Evolutionary conservation across 2,329 filamentous ascomycete species (phyloP), one percentile per base, ranked within the genome.

Genomic region (Exophiala alcalophila): DNA sequence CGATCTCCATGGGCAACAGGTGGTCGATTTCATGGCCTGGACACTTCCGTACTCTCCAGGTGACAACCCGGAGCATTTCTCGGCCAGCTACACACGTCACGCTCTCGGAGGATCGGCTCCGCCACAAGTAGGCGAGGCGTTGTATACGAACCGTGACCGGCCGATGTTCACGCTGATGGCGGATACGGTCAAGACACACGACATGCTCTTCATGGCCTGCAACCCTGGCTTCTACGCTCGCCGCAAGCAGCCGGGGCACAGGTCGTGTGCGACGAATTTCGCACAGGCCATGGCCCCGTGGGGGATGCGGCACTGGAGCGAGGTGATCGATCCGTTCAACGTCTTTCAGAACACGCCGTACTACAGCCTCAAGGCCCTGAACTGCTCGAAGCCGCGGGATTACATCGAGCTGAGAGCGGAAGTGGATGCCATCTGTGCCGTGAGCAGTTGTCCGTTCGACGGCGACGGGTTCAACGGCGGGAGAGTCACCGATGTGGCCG

Each of bases 201-300:
- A 66, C 42, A 64, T 66, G 61, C 65, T 61, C 1, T 64, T 62
- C 58, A 66, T 67, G 63, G 60, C 60, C 8, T 68, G 65, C 50
- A 65, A 61, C 42, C 65, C 64, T 2, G 56, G 60, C 21, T 55
- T 67, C 38, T 67, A 67, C 43, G 49, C 50, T 19, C 59, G 61
- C 37, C 47, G 52, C 24, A 63, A 62, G 12, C 34, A 61, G 11
- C 35, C 53, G 10, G 55, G 54, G n/a, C 65, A 68, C 50, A 47
- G 64, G 10, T 61, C 55, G 36, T 68, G 65, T 40, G 62, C 63
- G 10, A 47, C 55, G 37, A 67, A 67, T 47, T 61, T 66, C 29
- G 60, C 60, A 2, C 63, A 66, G 44, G 65, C 58, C 10, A 65
- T 66, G 62, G 35, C 53, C 37, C 49, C 54, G 5, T 61, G 56